Conservation (phyloP, 2,329 filamentous ascomycete genomes). For the Alternaria conjuncta region DNA sequence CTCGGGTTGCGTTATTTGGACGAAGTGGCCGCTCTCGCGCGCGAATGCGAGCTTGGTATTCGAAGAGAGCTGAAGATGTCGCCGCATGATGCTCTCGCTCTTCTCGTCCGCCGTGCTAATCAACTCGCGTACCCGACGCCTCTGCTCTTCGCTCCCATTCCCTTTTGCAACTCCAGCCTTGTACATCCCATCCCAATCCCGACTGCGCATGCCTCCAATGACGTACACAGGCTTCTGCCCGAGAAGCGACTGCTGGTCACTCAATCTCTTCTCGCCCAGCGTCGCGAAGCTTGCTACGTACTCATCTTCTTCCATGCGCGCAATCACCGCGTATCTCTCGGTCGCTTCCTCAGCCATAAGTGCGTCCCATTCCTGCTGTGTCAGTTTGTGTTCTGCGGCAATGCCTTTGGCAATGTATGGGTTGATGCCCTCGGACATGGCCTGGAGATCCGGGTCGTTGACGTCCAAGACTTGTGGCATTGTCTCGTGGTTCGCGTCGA, state of each 20-base stretch:
- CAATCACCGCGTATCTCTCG: constrained; percentile 15
- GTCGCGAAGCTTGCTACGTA: constrained; percentile 35
- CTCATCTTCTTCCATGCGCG: constrained; percentile 17
- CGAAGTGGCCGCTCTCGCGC: not conserved
- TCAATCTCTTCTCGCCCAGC: constrained; percentile 34
- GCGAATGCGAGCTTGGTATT: not conserved
- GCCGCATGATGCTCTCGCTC: constrained; percentile 35
- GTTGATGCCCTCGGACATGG: constrained; percentile 12
- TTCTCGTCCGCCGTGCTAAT: constrained; percentile 36
- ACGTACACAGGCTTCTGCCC: not conserved
- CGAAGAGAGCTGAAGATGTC: constrained; percentile 27
- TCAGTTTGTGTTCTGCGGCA: constrained; percentile 22
- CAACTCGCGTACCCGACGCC: constrained; percentile 30
- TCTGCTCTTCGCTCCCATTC: constrained; percentile 45
- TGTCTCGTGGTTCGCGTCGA: constrained; percentile 27
- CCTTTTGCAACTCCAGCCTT: constrained; percentile 40
- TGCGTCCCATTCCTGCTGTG: constrained; percentile 24
- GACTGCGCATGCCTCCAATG: not conserved
- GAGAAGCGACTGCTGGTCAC: not conserved
- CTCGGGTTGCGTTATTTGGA: not conserved
- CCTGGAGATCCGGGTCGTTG: constrained; percentile 15
- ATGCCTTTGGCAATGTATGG: constrained; percentile 14
- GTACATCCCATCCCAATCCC: constrained; percentile 33
- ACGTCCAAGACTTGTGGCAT: constrained; percentile 16
- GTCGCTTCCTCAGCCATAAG: constrained; percentile 18